Conservation (phyloP, 495 filamentous ascomycete species). For the Parachaetomium inaequale region DNA sequence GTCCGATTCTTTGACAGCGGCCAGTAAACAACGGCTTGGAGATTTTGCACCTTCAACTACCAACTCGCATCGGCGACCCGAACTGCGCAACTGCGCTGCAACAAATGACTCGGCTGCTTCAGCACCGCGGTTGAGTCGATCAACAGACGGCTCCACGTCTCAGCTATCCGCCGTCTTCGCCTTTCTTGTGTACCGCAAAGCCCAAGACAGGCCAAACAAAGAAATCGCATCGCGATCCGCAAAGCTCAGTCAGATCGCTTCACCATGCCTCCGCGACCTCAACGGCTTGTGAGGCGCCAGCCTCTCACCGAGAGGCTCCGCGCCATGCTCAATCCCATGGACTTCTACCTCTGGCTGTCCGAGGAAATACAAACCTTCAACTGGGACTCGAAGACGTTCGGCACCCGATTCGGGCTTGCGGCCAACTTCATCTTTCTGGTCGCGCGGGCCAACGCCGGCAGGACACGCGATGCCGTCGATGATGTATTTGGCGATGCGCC, state of each 20-base stretch:
- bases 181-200: not conserved
- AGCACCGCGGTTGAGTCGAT: not conserved
- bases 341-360: slow-evolving; percentile 83
- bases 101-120: not conserved
- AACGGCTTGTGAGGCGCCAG: slow-evolving; percentile 70
- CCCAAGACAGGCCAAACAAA: not conserved
- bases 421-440: slow-evolving; percentile 80
- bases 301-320: slow-evolving; percentile 73
- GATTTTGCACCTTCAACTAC: not conserved
- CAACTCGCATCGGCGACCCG: not conserved
- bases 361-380: slow-evolving; percentile 85
- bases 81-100: not conserved
- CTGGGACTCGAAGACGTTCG: slow-evolving; percentile 80
- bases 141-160: not conserved
- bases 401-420: slow-evolving; percentile 64
- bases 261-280: slow-evolving; percentile 35
- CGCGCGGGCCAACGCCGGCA: slow-evolving; percentile 68
- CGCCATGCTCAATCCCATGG: slow-evolving; percentile 76
- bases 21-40: slow-evolving; percentile 14
- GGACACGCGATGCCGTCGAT: slow-evolving; percentile 49
- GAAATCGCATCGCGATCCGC: not conserved
- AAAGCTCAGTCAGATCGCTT: not conserved
- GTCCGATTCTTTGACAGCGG: slow-evolving; percentile 1
- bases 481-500: slow-evolving; percentile 80
- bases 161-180: not conserved